A percentile compares a stretch with the other conserved stretches of the same genome.
These are phyloP conservation scores for Vanrija humicola DNA, from an alignment of 1,284 basidiomycete species.

Conservation along the genomic window DNA sequence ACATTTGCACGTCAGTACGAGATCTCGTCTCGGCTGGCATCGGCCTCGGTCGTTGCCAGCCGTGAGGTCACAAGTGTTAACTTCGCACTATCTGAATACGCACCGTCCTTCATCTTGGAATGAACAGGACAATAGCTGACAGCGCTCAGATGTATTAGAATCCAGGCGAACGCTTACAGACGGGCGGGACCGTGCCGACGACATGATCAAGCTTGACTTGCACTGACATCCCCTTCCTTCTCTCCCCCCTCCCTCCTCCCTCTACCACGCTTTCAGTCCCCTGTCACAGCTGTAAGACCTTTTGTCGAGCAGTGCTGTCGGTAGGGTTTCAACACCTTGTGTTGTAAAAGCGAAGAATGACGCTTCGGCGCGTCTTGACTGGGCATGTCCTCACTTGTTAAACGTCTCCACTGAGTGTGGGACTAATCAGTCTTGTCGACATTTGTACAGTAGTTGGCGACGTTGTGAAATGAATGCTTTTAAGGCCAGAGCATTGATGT, in stretches of 20 bases:
- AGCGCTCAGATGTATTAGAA: not conserved
- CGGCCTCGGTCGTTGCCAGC: not conserved
- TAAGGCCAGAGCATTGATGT: too few species aligned
- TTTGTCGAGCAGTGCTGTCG: constrained; percentile 29
- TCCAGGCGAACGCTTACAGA: not conserved
- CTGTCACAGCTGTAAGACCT: constrained; percentile 31
- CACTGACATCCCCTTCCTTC: not conserved
- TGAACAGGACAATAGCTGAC: not conserved
- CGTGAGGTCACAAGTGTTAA: constrained; percentile 28
- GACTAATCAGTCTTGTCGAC: constrained; percentile 43
- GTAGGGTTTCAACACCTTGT: constrained; percentile 19
- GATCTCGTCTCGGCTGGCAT: not conserved
- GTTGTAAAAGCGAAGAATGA: constrained; percentile 29
- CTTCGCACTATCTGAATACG: constrained; percentile 31
- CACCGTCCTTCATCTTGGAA: not conserved
- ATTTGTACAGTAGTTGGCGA: constrained; percentile 5
- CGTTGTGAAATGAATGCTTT: not conserved
- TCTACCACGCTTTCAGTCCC: constrained; percentile 34
- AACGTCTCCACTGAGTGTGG: constrained; percentile 31
- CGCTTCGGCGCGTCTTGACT: constrained; percentile 26
- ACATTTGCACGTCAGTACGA: constrained; percentile 45
- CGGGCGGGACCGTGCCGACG: not conserved
- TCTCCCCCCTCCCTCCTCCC: not conserved
- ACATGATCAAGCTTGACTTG: not conserved
- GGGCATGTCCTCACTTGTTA: constrained; percentile 38